These are phyloP conservation scores for Zasmidium angulare DNA, from an alignment of 2,329 filamentous ascomycete genomes.

Conservation along the genomic window DNA sequence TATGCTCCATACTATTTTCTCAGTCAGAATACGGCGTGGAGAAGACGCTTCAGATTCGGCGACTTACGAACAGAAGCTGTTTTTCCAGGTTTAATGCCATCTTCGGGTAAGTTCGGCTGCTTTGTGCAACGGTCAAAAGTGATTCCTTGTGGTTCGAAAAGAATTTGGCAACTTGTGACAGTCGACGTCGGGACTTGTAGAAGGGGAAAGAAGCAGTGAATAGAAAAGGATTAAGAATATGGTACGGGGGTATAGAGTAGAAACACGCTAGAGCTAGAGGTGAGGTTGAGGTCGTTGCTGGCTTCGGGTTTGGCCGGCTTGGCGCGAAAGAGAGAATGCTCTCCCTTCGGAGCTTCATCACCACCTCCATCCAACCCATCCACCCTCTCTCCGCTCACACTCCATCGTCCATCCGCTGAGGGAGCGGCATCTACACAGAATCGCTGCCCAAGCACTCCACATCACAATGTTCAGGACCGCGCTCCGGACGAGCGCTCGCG, in stretches of 20 bases:
- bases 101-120: slow-evolving; percentile 4
- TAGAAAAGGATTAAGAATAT: too few relatives aligned
- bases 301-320: not conserved
- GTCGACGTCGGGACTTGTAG: not conserved
- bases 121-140: not conserved
- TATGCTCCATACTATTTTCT: slow-evolving; percentile 75
- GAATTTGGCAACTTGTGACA: not conserved
- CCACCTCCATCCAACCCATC: slow-evolving; percentile 19
- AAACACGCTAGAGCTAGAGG: too few relatives aligned
- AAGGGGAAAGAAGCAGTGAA: not conserved
- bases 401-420: slow-evolving; percentile 29
- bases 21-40: too few relatives aligned
- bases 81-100: slow-evolving; percentile 73
- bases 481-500: slow-evolving; percentile 93
- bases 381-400: slow-evolving; percentile 27
- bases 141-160: not conserved
- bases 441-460: slow-evolving; percentile 43
- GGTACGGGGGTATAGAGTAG: too few relatives aligned
- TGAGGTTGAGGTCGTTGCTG: slow-evolving; percentile 2
- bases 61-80: slow-evolving; percentile 76
- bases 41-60: slow-evolving; percentile 11
- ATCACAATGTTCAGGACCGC: slow-evolving; percentile 90
- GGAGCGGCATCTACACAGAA: slow-evolving; percentile 24
- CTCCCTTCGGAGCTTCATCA: not conserved
- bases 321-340: not conserved